Percentiles rank a stretch among this genome's conserved stretches.
phyloP scores from a whole-genome alignment of 768 basidiomycete species.

The Naganishia onofrii region DNA sequence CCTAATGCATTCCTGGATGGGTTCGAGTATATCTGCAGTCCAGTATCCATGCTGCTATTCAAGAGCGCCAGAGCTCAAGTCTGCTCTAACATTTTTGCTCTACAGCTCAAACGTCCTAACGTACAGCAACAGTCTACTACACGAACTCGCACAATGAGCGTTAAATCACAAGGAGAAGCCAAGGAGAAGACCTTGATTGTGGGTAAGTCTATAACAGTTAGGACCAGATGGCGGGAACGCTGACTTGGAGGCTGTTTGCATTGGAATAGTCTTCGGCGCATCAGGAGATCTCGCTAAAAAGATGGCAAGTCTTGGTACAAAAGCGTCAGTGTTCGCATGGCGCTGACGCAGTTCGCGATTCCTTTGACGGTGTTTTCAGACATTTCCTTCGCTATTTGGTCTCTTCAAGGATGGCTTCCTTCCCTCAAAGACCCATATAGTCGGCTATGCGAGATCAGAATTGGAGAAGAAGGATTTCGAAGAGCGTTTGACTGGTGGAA shows the following conservation, averaged over 20 bases:
- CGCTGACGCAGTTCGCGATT: background rate
- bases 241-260: background rate
- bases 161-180: constrained; percentile 23
- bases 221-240: background rate
- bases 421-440: constrained; percentile 30
- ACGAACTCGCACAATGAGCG: constrained; percentile 5
- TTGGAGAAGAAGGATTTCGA: constrained; percentile 31
- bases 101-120: background rate
- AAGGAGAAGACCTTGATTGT: constrained; percentile 31
- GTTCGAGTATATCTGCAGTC: too few species aligned
- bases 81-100: background rate
- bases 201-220: background rate
- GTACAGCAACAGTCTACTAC: background rate
- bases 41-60: background rate
- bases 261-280: constrained; percentile 35
- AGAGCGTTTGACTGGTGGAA: constrained; percentile 29
- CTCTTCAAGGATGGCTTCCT: constrained; percentile 27
- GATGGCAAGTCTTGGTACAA: constrained; percentile 27
- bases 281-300: constrained; percentile 38
- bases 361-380: constrained; percentile 6
- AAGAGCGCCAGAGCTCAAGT: background rate
- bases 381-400: constrained; percentile 30
- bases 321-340: background rate
- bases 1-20: too few species aligned
- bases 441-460: constrained; percentile 36